A percentile compares a stretch with the other conserved stretches of the same genome.
Conservation (phyloP, 1,284 basidiomycete genomes). For the Fomitopsis betulina region DNA sequence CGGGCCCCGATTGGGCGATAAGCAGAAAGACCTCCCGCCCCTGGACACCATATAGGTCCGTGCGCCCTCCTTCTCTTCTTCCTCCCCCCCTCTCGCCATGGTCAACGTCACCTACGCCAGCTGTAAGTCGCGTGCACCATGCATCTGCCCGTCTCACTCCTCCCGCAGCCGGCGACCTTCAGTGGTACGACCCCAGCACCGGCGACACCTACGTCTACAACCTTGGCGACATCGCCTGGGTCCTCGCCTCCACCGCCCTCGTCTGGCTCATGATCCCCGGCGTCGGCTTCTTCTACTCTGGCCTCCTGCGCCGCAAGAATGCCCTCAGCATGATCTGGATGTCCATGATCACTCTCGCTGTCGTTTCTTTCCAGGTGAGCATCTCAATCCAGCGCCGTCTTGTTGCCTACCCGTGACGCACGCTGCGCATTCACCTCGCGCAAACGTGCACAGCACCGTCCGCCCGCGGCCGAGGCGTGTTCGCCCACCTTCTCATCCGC, state of each 20-base stretch:
- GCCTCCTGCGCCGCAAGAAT: slow-evolving; percentile 81
- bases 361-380: slow-evolving; percentile 43
- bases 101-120: slow-evolving; percentile 50
- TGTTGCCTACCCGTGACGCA: too few relatives aligned
- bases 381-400: too few relatives aligned
- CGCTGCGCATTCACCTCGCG: too few relatives aligned
- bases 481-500: too few relatives aligned
- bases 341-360: slow-evolving; percentile 68
- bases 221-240: slow-evolving; percentile 80
- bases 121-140: slow-evolving; percentile 29
- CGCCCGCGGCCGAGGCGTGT: too few relatives aligned
- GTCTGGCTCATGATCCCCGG: slow-evolving; percentile 95
- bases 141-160: background rate
- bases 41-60: background rate
- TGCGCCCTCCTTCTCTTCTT: slow-evolving; percentile 2
- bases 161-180: slow-evolving; percentile 24
- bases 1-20: background rate
- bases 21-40: background rate
- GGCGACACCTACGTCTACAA: slow-evolving; percentile 49
- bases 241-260: slow-evolving; percentile 62
- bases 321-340: slow-evolving; percentile 92
- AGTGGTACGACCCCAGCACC: slow-evolving; percentile 35
- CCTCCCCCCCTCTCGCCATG: slow-evolving; percentile 26
- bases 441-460: too few relatives aligned
- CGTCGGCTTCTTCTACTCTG: slow-evolving; percentile 89